Evolutionary conservation across 345 rosid species (phyloP).

Genomic region (Eucalyptus decipiens): DNA sequence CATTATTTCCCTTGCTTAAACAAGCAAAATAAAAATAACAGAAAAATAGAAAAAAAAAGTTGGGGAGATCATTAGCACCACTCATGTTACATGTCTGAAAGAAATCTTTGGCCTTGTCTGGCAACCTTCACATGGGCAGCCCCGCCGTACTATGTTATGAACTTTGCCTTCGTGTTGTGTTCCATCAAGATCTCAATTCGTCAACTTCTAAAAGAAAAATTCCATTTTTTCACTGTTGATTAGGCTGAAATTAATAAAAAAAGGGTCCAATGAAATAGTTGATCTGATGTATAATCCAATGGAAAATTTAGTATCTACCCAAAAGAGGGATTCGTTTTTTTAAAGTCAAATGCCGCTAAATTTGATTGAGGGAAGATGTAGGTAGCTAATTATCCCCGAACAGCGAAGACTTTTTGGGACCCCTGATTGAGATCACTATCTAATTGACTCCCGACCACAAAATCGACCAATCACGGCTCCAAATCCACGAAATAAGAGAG

Average conservation of each 20-base stretch:
- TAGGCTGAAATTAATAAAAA: not conserved
- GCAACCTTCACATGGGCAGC: not conserved
- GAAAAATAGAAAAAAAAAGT: too few species aligned
- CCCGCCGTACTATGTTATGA: not conserved
- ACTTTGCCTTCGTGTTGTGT: not conserved
- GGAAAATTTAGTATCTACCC: not conserved
- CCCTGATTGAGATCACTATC: not conserved
- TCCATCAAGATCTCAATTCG: not conserved
- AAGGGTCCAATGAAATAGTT: not conserved
- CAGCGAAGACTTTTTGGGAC: not conserved
- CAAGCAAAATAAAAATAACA: not conserved
- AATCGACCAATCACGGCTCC: not conserved
- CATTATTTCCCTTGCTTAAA: not conserved
- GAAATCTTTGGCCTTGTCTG: not conserved
- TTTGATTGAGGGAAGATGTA: not conserved
- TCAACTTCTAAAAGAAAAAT: fast-evolving
- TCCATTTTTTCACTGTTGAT: not conserved
- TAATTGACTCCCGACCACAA: not conserved
- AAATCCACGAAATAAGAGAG: not conserved
- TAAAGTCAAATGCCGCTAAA: not conserved
- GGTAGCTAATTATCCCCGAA: not conserved
- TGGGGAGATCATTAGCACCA: not conserved
- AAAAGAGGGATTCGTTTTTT: not conserved
- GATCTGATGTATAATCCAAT: not conserved
- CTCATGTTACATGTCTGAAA: not conserved